Evolutionary conservation across 2,329 filamentous ascomycete species (phyloP).

Genomic region (Exophiala phaeomuriformis): DNA sequence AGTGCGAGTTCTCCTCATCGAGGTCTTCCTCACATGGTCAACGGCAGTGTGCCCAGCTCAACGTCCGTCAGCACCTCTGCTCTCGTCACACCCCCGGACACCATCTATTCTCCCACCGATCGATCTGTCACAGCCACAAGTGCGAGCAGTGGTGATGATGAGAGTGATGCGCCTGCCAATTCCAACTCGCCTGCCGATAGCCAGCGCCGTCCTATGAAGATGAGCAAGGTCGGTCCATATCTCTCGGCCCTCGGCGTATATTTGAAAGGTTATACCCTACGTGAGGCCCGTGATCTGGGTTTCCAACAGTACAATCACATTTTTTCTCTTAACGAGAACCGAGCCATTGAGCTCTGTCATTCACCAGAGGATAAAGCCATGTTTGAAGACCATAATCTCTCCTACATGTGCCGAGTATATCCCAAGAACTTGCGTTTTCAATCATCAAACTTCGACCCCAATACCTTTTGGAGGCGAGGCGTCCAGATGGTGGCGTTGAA

Average conservation of each 20-base stretch:
- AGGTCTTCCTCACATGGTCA: constrained; percentile 18
- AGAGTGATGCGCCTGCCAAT: constrained; percentile 57
- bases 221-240: constrained; percentile 76
- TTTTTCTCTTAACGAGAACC: constrained; percentile 86
- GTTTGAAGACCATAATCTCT: constrained; percentile 83
- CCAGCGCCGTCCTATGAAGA: constrained; percentile 54
- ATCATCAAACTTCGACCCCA: constrained; percentile 90
- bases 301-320: constrained; percentile 90
- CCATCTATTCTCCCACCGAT: constrained; percentile 45
- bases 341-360: constrained; percentile 73
- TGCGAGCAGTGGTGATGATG: constrained; percentile 59
- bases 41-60: constrained; percentile 46
- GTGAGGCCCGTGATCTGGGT: constrained; percentile 67
- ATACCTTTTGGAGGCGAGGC: constrained; percentile 87
- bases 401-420: constrained; percentile 88
- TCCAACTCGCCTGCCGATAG: constrained; percentile 45
- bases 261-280: constrained; percentile 71
- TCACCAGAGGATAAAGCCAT: constrained; percentile 67
- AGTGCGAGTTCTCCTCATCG: constrained; percentile 71
- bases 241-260: constrained; percentile 81
- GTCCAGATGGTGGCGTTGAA: constrained; percentile 98
- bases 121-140: constrained; percentile 49
- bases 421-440: constrained; percentile 72
- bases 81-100: constrained; percentile 45
- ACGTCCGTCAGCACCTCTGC: constrained; percentile 36